Evolutionary conservation across 2,329 filamentous ascomycete genomes (phyloP), one percentile per base, ranked within the genome.

Genomic region (Xylaria sp.): DNA sequence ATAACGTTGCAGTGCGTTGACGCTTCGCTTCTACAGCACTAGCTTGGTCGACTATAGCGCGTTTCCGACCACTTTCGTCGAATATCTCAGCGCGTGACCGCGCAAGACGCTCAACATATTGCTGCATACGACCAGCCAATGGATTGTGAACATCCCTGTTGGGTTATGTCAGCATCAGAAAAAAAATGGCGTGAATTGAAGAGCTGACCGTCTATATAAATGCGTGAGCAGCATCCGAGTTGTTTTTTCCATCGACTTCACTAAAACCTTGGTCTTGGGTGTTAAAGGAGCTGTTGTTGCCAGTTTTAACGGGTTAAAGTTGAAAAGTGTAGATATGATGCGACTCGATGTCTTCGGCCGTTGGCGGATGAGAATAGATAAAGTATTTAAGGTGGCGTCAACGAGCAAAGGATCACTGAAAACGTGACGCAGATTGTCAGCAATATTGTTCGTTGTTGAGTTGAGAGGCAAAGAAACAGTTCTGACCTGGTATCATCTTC

Each of bases 181-280:
- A 28, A 28, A 28, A 50, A 57, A 57, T 7, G 62, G 31, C 48
- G 55, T 54, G 18, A 65, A 28, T 55, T 54, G 62, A 48, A 57
- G 31, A 46, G 71, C 84, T 73, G 85, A 93, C 91, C 90, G 88
- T 82, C 95, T 95, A 73, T 92, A 85, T 63, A 97, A 84, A 80
- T 98, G 94, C 63, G 94, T 87, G 48, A 98, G 85, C 56, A 99
- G 83, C 73, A 94, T 90, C 75, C 94, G 89, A 2, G 92, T 92
- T 28, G 96, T 99, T 78, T 97, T 94, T 80, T 98, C 95, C 90
- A 99, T 96, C 5, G 95, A 98, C 81, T 91, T 94, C 70, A 97
- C 87, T 75, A 95, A 89, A 69, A 99, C 91, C 75, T 92, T 94
- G 59, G 89, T 88, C 77, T 90, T 93, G 2, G 93, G 88, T 0